Base-by-base conservation (phyloP, 2,329 filamentous ascomycete species). In the Trichocomaceae sp. region DNA sequence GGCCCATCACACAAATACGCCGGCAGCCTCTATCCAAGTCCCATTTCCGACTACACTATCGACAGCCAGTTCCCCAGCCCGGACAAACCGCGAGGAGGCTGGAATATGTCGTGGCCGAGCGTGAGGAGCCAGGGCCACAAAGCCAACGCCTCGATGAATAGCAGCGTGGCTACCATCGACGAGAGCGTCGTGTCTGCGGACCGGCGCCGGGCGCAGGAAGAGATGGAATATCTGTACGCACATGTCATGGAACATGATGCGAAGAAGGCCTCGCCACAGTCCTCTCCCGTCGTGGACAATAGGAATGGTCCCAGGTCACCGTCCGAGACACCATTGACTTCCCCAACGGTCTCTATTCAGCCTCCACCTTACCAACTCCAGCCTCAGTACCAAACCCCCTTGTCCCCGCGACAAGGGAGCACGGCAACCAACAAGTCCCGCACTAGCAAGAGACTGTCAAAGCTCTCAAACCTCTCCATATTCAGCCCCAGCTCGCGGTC, bases 181-280 rank as follows among this genome's bases (percentile, higher is more conserved):
- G 84, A 86, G 57, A 80, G 79, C 57, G 81, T 96, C 15, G 80
- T 96, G 22, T 82, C 86, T 57, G 80, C 82, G 57, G 88, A 96
- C 71, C 83, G 81, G 67, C 79, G 81, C 65, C 85, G 86, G 75
- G 84, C 88, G 59, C 85, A 93, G 70, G 79, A 85, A 60, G 88
- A 96, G 69, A 84, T 96, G 71, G 90, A 96, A 70, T 84, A 88
- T 63, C 84, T 97, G 69, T 97, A 96, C 73, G 90, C 85, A 58
- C 87, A 90, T 62, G 91, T 96, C 60, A 87, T 96, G 84, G 89
- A 90, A 69, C 88, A 95, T 63, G 91, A 96, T 60, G 79, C 77
- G 46, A 73, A 75, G 59, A 79, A 76, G 57, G 63, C 66, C 13
- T 61, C 65, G 1, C 61, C 57, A 10, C 45, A 48, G 29, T 46